phyloP scores from a whole-genome alignment of 2,329 filamentous ascomycete genomes.

The Drechslerella coelobrocha region DNA sequence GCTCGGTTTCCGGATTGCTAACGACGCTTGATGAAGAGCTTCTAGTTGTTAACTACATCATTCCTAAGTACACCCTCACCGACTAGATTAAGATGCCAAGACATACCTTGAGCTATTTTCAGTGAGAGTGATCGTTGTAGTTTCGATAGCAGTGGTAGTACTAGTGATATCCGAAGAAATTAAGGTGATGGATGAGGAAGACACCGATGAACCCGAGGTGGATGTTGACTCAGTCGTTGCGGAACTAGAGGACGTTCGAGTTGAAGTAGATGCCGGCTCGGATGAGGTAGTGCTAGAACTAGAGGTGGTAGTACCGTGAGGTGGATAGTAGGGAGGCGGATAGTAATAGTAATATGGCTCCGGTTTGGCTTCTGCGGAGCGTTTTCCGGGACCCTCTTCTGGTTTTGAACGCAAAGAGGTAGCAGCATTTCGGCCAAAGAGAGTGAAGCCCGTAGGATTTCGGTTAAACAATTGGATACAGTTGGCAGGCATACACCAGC shows the following conservation, averaged over 20 bases:
- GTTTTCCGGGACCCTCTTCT: conserved; percentile 26
- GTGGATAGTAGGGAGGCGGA: conserved; percentile 18
- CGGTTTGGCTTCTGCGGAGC: conserved; percentile 30
- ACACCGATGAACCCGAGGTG: not conserved
- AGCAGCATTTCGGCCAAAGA: conserved; percentile 33
- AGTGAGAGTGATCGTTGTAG: conserved; percentile 31
- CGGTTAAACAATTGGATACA: conserved; percentile 19
- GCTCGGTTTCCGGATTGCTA: not conserved
- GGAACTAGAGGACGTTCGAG: not conserved
- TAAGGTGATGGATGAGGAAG: not conserved
- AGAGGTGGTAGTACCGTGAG: conserved; percentile 12
- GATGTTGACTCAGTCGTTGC: not conserved
- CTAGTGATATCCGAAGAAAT: conserved; percentile 12
- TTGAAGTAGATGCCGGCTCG: not conserved
- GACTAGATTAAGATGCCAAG: too few relatives aligned
- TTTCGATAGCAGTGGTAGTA: not conserved
- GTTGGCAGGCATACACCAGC: conserved; percentile 15
- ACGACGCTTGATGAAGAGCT: not conserved
- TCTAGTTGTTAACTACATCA: too few relatives aligned
- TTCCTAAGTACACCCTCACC: too few relatives aligned
- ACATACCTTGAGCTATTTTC: conserved; percentile 30
- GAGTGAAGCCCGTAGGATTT: conserved; percentile 30
- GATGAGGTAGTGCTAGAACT: conserved; percentile 2
- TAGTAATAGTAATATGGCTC: conserved; percentile 40
- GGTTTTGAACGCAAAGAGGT: conserved; percentile 23